phyloP scores from a whole-genome alignment of 371 early-diverging fungal species.

The Vairimorpha apis region DNA sequence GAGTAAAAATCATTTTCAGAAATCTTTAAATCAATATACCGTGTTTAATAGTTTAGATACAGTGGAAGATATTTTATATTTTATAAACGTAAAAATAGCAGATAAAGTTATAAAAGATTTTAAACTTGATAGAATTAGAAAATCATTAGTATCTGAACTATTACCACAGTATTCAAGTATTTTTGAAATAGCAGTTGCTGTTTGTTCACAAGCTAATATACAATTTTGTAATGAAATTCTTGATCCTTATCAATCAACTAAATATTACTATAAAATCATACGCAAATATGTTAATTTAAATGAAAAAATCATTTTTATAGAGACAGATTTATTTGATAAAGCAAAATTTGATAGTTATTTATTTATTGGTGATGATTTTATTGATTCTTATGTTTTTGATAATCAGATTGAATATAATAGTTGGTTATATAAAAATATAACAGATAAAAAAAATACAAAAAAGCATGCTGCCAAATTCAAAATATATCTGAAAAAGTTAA shows the following conservation, averaged over 20 bases:
- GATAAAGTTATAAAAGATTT: constrained; percentile 14
- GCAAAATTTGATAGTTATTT: constrained; percentile 2
- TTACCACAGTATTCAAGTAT: neutral
- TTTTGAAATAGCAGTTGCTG: constrained; percentile 5
- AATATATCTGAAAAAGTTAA: too few species aligned
- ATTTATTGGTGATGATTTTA: neutral
- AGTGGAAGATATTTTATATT: constrained; percentile 3
- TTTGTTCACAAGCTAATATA: neutral
- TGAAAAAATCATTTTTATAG: neutral
- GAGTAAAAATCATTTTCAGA: neutral
- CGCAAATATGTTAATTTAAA: neutral
- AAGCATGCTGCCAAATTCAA: neutral
- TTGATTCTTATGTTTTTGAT: neutral
- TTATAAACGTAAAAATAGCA: neutral
- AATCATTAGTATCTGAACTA: neutral
- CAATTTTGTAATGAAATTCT: neutral
- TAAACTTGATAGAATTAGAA: neutral
- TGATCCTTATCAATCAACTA: too few species aligned
- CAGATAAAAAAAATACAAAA: neutral
- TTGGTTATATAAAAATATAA: neutral
- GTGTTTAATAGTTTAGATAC: neutral
- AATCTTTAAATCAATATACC: neutral
- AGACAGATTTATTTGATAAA: neutral
- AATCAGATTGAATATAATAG: neutral
- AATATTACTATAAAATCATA: neutral